Evolutionary conservation across 257 asterid genomes (phyloP).

Genomic region (Scutellaria galericulata): DNA sequence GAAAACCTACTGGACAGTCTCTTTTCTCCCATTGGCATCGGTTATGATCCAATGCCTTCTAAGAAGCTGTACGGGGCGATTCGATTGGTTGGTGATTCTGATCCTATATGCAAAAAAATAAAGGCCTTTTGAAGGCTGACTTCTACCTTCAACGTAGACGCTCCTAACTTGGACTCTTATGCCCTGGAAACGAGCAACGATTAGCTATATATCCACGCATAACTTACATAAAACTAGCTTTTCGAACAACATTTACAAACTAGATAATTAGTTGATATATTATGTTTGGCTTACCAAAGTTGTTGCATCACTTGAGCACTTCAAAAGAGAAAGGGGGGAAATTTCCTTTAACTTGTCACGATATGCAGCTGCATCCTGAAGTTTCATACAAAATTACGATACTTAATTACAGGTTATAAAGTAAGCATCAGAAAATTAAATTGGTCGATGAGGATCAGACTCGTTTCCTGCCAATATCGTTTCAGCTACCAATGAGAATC

Average conservation of each 20-base stretch:
- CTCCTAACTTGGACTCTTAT: slow-evolving; percentile 90
- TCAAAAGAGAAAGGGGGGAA: slow-evolving; percentile 66
- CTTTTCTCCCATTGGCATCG: slow-evolving; percentile 75
- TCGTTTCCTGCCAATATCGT: background rate
- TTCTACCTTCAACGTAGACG: slow-evolving; percentile 73
- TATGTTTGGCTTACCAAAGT: slow-evolving; percentile 62
- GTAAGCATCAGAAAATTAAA: slow-evolving; percentile 1
- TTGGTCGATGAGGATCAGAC: background rate
- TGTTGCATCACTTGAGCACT: slow-evolving; percentile 81
- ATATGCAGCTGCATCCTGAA: slow-evolving; percentile 70
- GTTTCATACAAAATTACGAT: slow-evolving; percentile 1
- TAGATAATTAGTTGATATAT: no score
- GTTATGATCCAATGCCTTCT: slow-evolving; percentile 94
- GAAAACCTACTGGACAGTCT: slow-evolving; percentile 68
- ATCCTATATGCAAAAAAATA: slow-evolving; percentile 85
- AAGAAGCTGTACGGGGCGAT: slow-evolving; percentile 89
- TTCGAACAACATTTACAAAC: no score
- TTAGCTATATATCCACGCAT: slow-evolving; percentile 1
- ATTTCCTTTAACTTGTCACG: slow-evolving; percentile 69
- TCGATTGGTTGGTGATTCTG: slow-evolving; percentile 79
- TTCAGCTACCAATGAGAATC: slow-evolving; percentile 1
- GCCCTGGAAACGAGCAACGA: slow-evolving; percentile 53
- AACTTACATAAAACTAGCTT: background rate
- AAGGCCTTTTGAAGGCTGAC: slow-evolving; percentile 81
- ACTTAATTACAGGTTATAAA: background rate